Evolutionary conservation across 805 yeast species (phyloP), one percentile per base, ranked within the genome.

Genomic region (Suhomyces emberorum): DNA sequence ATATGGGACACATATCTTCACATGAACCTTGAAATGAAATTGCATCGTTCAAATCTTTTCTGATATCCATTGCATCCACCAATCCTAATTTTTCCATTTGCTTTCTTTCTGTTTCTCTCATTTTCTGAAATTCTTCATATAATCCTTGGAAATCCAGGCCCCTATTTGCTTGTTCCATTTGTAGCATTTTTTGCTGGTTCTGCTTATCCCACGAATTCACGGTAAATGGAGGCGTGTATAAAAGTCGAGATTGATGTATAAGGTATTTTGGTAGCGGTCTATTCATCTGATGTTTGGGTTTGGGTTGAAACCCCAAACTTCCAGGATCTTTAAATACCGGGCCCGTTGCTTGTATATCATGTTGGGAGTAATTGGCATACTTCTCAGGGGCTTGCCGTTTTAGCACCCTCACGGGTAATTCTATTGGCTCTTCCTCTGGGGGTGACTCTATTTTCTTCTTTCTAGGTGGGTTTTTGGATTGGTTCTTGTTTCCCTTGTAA

Each of bases 1-100:
- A 91, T 0, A 78, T 76, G 0, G 99, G 98, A 59, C 98, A 93
- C 98, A 91, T 93, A 43, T 88, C 95, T 29, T 67, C 57, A 59
- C 98, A 93, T 1, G 95, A 75, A 3, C 99, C 99, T 40, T 77
- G 76, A 54, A 93, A 93, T 2, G 73, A 58, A 34, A 93, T 87
- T 1, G 98, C 98, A 42, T 91, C 95, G 42, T 77, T 80, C n/a
- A 93, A 68, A 37, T 82, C 80, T 59, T 88, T 88, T 28, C 88
- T 77, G 0, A 76, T 77, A 44, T 88, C 88, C 46, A 87, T 95
- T 30, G 81, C 82, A 57, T 93, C 98, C 3, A 93, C 96, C 3
- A 88, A 63, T 1, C 95, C 95, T 39, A 78, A 62, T 1, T 66
- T 59, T 51, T 88, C 96, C 96, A 89, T 88, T 37, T 77, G 70